phyloP scores from a whole-genome alignment of 148 eudicot species.

The Persicaria tinctoria region DNA sequence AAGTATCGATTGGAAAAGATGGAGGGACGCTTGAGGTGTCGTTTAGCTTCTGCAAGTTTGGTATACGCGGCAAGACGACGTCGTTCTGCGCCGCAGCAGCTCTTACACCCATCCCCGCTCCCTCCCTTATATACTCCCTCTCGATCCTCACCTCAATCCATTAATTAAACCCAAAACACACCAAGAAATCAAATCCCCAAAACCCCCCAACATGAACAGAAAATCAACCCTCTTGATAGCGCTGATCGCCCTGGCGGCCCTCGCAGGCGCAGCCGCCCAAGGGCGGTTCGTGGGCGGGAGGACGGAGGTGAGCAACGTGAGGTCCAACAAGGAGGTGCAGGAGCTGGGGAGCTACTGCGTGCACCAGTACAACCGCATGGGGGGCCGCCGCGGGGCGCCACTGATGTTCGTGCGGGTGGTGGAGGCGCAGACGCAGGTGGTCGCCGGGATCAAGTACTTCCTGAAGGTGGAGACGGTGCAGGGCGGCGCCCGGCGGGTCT shows the following conservation, averaged over 20 bases:
- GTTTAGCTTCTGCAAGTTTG: not conserved
- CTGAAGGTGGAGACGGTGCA: conserved; percentile 8
- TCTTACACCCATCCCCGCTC: not conserved
- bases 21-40: not conserved
- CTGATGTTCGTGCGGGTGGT: conserved; percentile 13
- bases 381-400: not conserved
- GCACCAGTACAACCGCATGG: not conserved
- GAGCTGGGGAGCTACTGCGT: conserved; percentile 11
- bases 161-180: not conserved
- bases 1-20: not conserved
- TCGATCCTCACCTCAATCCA: not conserved
- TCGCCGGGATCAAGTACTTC: conserved; percentile 13
- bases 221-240: not conserved
- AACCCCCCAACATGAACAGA: not conserved
- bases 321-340: conserved; percentile 7
- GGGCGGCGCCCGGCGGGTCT: not conserved
- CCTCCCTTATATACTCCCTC: not conserved
- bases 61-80: conserved; percentile 10
- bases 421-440: conserved; percentile 13
- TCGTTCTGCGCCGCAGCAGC: not conserved
- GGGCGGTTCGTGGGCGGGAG: conserved; percentile 12
- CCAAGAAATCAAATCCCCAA: not conserved
- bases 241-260: not conserved
- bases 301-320: conserved; percentile 5
- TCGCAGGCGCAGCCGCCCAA: not conserved